Evolutionary conservation across 331 rosid species (phyloP).

Genomic region (Acacia concinna): DNA sequence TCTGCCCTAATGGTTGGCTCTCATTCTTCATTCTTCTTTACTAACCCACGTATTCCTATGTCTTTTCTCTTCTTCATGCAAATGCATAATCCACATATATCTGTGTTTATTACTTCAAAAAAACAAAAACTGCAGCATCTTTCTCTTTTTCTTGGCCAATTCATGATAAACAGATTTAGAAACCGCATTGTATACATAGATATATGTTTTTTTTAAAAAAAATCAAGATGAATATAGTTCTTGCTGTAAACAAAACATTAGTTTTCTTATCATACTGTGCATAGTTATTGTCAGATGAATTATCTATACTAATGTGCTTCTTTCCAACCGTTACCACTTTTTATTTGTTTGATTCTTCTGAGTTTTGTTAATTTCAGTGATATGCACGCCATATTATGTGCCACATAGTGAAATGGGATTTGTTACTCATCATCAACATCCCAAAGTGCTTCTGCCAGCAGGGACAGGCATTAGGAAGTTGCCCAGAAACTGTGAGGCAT

Average conservation of each 20-base stretch:
- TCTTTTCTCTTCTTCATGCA: not conserved
- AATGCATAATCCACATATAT: not conserved
- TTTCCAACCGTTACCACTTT: not conserved
- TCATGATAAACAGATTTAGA: not conserved
- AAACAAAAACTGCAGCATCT: not conserved
- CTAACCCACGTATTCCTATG: not conserved
- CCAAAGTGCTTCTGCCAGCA: constrained; percentile 37
- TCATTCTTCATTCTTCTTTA: not conserved
- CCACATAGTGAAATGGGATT: constrained; percentile 50
- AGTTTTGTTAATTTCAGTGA: constrained; percentile 38
- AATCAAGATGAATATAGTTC: not conserved
- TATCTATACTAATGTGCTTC: not conserved
- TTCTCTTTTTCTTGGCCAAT: not conserved
- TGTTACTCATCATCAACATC: constrained; percentile 43
- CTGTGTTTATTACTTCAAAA: not conserved
- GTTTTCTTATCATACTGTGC: not conserved
- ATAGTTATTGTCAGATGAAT: not conserved
- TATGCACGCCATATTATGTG: constrained; percentile 52
- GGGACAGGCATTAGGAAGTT: constrained; percentile 35
- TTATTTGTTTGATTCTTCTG: not conserved
- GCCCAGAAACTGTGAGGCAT: constrained; percentile 30
- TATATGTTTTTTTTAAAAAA: not conserved
- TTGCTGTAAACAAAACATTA: not conserved
- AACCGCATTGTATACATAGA: not conserved
- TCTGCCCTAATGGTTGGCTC: constrained; percentile 54